A percentile compares a stretch with the other conserved stretches of the same genome.
Conservation (phyloP, 768 basidiomycete genomes). For the Boletus rex-veris region DNA sequence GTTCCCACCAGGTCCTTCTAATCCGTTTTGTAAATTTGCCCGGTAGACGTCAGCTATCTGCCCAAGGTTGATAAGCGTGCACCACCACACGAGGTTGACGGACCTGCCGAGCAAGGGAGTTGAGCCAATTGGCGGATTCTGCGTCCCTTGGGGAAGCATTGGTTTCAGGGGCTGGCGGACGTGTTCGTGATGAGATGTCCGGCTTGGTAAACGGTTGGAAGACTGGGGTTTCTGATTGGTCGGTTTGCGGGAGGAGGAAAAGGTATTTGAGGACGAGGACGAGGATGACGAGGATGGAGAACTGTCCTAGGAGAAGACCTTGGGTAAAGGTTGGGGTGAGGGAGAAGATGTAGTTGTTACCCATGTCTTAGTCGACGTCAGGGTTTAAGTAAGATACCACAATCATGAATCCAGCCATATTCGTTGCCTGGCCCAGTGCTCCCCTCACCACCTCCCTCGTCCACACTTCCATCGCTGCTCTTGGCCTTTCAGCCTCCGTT, state of each 20-base stretch:
- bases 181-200: slow-evolving; percentile 41
- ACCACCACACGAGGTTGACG: slow-evolving; percentile 13
- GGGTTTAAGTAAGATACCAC: background rate
- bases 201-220: slow-evolving; percentile 59
- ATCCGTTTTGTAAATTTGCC: slow-evolving; percentile 68
- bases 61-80: background rate
- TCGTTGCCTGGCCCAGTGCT: slow-evolving; percentile 53
- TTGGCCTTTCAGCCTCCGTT: slow-evolving; percentile 30
- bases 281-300: slow-evolving; percentile 78
- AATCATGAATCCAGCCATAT: slow-evolving; percentile 27
- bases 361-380: slow-evolving; percentile 15
- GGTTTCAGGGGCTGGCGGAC: slow-evolving; percentile 19
- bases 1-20: slow-evolving; percentile 70
- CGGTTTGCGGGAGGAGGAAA: slow-evolving; percentile 78
- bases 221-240: slow-evolving; percentile 50
- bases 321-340: slow-evolving; percentile 92
- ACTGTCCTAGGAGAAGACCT: slow-evolving; percentile 88
- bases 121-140: slow-evolving; percentile 93
- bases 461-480: slow-evolving; percentile 36
- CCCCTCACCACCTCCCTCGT: slow-evolving; percentile 52
- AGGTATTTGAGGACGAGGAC: slow-evolving; percentile 88
- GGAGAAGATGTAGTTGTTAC: slow-evolving; percentile 59
- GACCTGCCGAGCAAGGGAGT: slow-evolving; percentile 79
- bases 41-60: slow-evolving; percentile 74
- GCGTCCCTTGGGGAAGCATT: slow-evolving; percentile 23